Evolutionary conservation across 1,139 yeast species (phyloP), one percentile per base, ranked within the genome.

Genomic region (Nakaseomyces kungkrabaensis): DNA sequence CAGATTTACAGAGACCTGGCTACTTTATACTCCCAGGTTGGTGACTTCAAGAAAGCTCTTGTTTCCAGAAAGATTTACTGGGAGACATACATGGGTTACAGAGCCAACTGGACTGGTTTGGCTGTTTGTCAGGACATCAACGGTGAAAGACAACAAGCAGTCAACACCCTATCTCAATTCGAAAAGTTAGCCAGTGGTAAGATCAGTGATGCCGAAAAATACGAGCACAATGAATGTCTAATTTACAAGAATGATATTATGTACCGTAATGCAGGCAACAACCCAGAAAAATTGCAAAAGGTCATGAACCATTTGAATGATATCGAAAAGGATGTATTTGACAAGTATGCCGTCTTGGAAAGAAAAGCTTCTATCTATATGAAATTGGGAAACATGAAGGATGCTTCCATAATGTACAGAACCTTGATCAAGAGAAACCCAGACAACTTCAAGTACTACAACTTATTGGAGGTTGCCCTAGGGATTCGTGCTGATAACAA

Each of bases 61-160:
- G 76, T 70, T 17, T 76, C 92, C 3, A 77, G 97, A 60, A 80
- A 79, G 54, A 75, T 75, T 45, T 81, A 81, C 61, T 74, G 94
- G 67, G 87, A 85, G 59, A 77, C 78, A 42, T 85, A 80, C 59
- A 84, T 96, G 10, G 96, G 95, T 0, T 84, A 79, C 63, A 78
- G 97, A 56, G 92, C 94, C 57, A 85, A 88, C 62, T 94, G 97
- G 97, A 85, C 96, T 2, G 84, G 85, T 0, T 73, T 86, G 50
- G 97, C 96, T 0, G 75, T 87, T 40, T 96, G 97, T 0, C 88
- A 85, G 61, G 88, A 86, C 65, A 73, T 90, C 62, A 78, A 77
- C 61, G 76, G 78, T 29, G 88, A 90, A 61, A 77, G 74, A 61
- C 71, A 71, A 34, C 78, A 77, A 13, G 94, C 96, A 3, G 81